Evolutionary conservation across 331 rosid genomes (phyloP), one percentile per base, ranked within the genome.

Genomic region (Phaseolus coccineus): DNA sequence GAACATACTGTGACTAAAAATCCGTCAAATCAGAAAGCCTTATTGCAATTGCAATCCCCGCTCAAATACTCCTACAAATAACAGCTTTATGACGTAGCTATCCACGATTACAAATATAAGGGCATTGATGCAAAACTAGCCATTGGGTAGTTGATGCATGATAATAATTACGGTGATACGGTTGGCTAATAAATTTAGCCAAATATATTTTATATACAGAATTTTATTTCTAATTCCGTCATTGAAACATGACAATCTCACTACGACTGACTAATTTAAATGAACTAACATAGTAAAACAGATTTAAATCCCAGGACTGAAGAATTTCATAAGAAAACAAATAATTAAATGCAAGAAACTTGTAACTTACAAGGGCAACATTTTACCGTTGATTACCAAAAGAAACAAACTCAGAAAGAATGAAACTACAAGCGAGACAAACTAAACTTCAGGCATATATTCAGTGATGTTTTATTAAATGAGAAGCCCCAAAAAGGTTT

Each of bases 401-500:
- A 56, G 28, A 10, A 40, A 68, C 50, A 55, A 74, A 69, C 69
- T 44, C 27, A 46, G 31, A 39, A 42, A 46, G 28, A 15, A 33
- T 11, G 24, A 70, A 47, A 33, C 62, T 57, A 47, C 5, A 65
- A 42, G 19, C 47, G 6, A 67, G 70, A 56, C 3, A 31, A 65
- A 46, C 70, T 2, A 27, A 6, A 27, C 24, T 27, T 62, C 58
- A 51, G 67, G 27, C 31, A 27, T 12, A 63, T 13, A 51, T 51
- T 63, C n/a, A 25, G 13, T 4, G 30, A 74, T 47, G 22, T 22
- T 67, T 74, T 31, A 28, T 8, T 53, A 64, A 28, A 14, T 44
- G 56, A 66, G 46, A 58, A 46, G 52, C 77, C 33, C 25, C 51
- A 57, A 57, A 46, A 42, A 71, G 35, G 46, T 51, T 83, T 57